Conservation (phyloP, 2,329 filamentous ascomycete species). For the Nemania diffusa region DNA sequence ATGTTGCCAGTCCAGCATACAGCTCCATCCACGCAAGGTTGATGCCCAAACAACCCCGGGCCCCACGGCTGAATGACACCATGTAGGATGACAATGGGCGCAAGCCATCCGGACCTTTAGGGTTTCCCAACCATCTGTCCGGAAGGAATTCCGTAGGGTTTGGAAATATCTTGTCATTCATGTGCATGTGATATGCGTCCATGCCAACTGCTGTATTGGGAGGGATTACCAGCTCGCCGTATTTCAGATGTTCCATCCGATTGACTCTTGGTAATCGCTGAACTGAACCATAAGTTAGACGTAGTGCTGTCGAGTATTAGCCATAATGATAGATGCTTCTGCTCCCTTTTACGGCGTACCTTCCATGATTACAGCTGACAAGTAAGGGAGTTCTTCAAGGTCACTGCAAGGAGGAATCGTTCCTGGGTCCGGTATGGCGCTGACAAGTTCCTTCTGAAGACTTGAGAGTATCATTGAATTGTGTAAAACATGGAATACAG, state of each 20-base stretch:
- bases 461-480: neutral
- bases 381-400: neutral
- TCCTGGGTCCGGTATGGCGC: neutral
- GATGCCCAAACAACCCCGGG: neutral
- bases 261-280: slow-evolving; percentile 7
- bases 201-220: neutral
- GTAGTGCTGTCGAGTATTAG: neutral
- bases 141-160: neutral
- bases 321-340: no score
- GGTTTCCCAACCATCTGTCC: slow-evolving; percentile 6
- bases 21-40: slow-evolving; percentile 10
- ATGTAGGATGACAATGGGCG: neutral
- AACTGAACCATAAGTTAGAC: neutral
- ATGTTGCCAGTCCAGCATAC: neutral
- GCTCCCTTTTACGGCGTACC: neutral
- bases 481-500: neutral
- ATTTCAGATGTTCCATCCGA: no score
- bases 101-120: neutral
- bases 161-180: neutral
- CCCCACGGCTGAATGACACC: neutral
- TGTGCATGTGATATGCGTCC: slow-evolving; percentile 19
- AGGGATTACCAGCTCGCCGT: neutral
- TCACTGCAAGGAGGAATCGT: neutral
- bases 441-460: neutral
- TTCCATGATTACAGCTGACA: slow-evolving; percentile 19